Evolutionary conservation across 2,329 filamentous ascomycete genomes (phyloP).

Genomic region (Sclerotinia trifoliorum): DNA sequence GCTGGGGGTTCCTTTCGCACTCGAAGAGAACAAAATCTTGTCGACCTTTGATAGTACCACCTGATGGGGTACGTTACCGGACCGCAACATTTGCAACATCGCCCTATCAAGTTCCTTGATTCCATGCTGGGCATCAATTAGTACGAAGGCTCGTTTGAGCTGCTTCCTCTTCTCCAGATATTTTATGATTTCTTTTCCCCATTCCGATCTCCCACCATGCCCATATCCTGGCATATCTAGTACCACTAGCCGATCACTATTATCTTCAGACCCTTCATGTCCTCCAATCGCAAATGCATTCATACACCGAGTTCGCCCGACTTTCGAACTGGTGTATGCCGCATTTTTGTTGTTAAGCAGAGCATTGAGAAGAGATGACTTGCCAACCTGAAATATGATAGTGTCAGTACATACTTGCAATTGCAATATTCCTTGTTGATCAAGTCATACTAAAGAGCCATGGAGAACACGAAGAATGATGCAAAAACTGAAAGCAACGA

Average conservation of each 20-base stretch:
- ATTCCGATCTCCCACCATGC: conserved; percentile 57
- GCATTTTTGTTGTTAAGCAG: conserved; percentile 50
- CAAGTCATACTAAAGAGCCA: neutral
- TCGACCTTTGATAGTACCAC: conserved; percentile 67
- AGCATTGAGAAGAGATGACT: conserved; percentile 65
- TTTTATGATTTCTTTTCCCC: conserved; percentile 67
- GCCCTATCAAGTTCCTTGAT: conserved; percentile 59
- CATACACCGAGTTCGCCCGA: conserved; percentile 63
- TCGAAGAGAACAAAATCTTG: conserved; percentile 46
- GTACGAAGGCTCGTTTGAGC: conserved; percentile 57
- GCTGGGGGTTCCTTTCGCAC: conserved; percentile 37
- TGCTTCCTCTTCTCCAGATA: conserved; percentile 63
- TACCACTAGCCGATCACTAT: conserved; percentile 49
- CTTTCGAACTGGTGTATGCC: conserved; percentile 57
- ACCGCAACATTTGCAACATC: conserved; percentile 55
- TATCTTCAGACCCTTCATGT: conserved; percentile 31
- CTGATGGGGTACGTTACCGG: conserved; percentile 60
- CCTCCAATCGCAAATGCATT: conserved; percentile 63
- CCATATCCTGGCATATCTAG: conserved; percentile 74
- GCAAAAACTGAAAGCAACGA: neutral
- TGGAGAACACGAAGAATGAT: neutral
- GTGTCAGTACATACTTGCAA: neutral
- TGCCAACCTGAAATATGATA: conserved; percentile 49
- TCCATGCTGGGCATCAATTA: conserved; percentile 63
- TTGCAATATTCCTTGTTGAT: neutral